Base-by-base conservation (phyloP, 768 basidiomycete genomes). In the Gloeophyllum trabeum region DNA sequence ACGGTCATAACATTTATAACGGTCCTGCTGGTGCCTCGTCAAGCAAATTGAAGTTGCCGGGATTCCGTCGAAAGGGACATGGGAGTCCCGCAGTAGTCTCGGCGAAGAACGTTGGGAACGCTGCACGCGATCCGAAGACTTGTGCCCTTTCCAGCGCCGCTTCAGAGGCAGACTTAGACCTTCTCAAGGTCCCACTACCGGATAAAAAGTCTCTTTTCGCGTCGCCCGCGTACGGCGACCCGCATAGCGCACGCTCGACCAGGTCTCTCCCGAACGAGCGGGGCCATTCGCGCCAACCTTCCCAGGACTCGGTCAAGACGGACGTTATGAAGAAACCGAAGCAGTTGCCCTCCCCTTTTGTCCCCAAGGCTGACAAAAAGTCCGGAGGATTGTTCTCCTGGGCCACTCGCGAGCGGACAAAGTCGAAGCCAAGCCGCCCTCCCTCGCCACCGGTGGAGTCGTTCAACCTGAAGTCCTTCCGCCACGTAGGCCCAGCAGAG, bases 401-500 rank as follows among this genome's bases (percentile, higher is more conserved):
- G 70, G 63, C 66, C 20, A 63, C 61, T 41, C 61, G 66, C 40
- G 61, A 55, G 54, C 70, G 53, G 57, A 69, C 43, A 20, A 54
- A 68, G 26, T 58, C 66, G 14, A 60, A 64, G 44, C 45, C 66
- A n/a, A 24, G 39, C 43, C 39, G 40, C 40, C 47, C 43, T 42
- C 48, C 52, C 35, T 51, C 43, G 43, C 41, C 49, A n/a, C 34
- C 56, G 22, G 39, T 40, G 37, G 55, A 56, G 3, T 81, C 81
- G 0, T 86, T 87, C 61, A 83, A 80, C 60, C 71, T 87, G 48
- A 79, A 72, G 49, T 69, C 85, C 1, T 86, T 87, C 60, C 70
- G 81, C 23, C 84, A 86, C 51, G 61, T 88, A 42, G 63, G 70
- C 24, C 59, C 73, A 19, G 63, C 66, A 22, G 65, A 69, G 16